These are phyloP conservation scores for Fomitopsis pinicola DNA, from an alignment of 1,284 basidiomycete species.

Conservation along the genomic window DNA sequence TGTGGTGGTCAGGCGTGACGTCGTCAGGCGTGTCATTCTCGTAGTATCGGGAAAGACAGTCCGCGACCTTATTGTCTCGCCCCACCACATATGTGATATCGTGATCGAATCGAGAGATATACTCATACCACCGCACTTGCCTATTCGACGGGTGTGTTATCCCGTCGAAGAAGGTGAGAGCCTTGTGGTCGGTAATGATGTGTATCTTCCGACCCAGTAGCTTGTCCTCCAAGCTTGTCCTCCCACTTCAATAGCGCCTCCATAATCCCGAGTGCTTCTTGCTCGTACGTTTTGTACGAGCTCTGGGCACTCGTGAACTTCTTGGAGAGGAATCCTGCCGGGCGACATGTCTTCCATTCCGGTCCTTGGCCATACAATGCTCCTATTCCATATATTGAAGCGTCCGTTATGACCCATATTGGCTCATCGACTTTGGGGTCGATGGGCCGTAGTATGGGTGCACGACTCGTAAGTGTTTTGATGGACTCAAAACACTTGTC, in stretches of 20 bases:
- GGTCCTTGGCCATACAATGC: constrained; percentile 34
- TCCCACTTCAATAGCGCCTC: constrained; percentile 35
- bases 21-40: constrained; percentile 12
- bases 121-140: constrained; percentile 35
- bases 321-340: constrained; percentile 36
- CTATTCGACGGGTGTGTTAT: constrained; percentile 31
- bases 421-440: constrained; percentile 24
- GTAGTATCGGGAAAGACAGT: constrained; percentile 33
- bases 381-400: constrained; percentile 33
- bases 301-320: constrained; percentile 36
- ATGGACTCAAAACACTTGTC: constrained; percentile 32
- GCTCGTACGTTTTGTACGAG: constrained; percentile 32
- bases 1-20: too few relatives aligned
- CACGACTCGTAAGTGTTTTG: constrained; percentile 26
- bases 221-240: constrained; percentile 27
- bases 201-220: too few relatives aligned
- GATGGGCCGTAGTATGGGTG: constrained; percentile 30
- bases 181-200: constrained; percentile 33
- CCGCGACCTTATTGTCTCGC: constrained; percentile 31
- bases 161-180: constrained; percentile 31
- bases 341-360: constrained; percentile 29
- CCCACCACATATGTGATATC: constrained; percentile 32
- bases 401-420: constrained; percentile 41
- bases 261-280: constrained; percentile 34
- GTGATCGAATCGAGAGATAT: constrained; percentile 31